Percentiles rank a stretch among this genome's conserved stretches.
These are phyloP conservation scores for Musa balbisiana DNA, from an alignment of 202 grass and related monocot genomes.

Conservation along the genomic window DNA sequence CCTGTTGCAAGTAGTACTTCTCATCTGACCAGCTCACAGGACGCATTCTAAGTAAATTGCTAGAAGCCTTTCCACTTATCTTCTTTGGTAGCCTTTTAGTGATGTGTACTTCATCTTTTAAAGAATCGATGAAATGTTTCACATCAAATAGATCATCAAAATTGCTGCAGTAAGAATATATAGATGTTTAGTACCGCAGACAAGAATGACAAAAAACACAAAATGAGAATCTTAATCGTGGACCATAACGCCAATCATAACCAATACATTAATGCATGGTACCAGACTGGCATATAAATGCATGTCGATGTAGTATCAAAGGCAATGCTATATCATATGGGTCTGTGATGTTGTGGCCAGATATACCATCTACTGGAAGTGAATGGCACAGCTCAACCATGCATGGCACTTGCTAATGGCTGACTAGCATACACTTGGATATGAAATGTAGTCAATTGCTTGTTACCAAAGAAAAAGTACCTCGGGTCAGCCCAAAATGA, in stretches of 20 bases:
- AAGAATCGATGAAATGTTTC: conserved; percentile 76
- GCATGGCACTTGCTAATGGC: neutral
- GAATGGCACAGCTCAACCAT: neutral
- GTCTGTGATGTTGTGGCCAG: neutral
- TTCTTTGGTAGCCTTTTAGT: conserved; percentile 66
- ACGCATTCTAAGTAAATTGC: conserved; percentile 44
- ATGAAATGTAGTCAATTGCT: neutral
- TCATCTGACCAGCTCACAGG: conserved; percentile 97
- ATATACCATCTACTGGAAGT: neutral
- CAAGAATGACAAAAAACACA: conserved; percentile 14
- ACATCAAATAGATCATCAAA: conserved; percentile 93
- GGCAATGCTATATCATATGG: neutral
- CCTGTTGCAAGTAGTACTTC: conserved; percentile 94
- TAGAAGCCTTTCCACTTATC: conserved; percentile 28
- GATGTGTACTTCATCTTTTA: conserved; percentile 78
- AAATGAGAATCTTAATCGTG: neutral
- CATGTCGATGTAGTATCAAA: neutral
- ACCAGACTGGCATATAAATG: neutral
- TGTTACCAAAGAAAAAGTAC: conserved; percentile 33
- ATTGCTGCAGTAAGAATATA: conserved; percentile 47
- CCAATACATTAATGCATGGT: neutral
- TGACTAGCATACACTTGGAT: neutral
- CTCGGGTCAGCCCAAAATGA: conserved; percentile 98
- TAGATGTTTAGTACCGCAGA: neutral
- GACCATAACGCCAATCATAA: neutral